Evolutionary conservation across 805 yeast species (phyloP), one percentile per base, ranked within the genome.

Genomic region (Nakazawaea wickerhamii): DNA sequence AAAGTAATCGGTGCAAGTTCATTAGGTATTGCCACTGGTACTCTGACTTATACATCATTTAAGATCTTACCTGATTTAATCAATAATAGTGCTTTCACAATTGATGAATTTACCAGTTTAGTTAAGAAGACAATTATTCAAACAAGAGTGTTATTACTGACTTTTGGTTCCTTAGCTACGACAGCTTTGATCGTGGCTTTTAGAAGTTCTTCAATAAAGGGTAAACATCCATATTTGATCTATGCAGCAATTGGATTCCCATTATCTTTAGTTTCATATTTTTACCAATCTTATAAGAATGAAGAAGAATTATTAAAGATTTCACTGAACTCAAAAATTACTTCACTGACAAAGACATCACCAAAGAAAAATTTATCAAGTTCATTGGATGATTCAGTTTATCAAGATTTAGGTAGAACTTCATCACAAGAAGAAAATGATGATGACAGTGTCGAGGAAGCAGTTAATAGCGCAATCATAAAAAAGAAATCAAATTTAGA

Each of bases 221-320:
- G 71, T 43, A 75, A 75, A 58, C 95, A 84, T 60, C 93, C 93
- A 17, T 84, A 84, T 57, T 69, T 84, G 54, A 54, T 84, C 11
- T 84, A 84, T 57, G 68, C 83, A 37, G 70, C 81, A n/a, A 38
- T 75, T 6, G 75, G 77, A n/a, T 70, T 70, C 25, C 76, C 79
- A 8, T 34, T 66, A 28, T 65, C 77, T 8, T 46, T 63, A n/a
- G 55, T 54, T 3, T 53, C 48, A 33, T 58, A 63, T 43, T 49
- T 52, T 30, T 57, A 48, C 41, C 50, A 46, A 22, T 55, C 51
- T 21, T 55, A 53, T 38, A 50, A 53, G 20, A 27, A 43, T 30
- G 69, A 65, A 48, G 44, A 51, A 34, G 52, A 51, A 19, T 44
- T 63, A 22, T 45, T 63, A 27, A 44, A 48, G 26, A 20, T 39